Percentiles rank a stretch among this genome's conserved stretches.
phyloP scores from a whole-genome alignment of 257 asterid genomes.

The Jacaranda copaia region DNA sequence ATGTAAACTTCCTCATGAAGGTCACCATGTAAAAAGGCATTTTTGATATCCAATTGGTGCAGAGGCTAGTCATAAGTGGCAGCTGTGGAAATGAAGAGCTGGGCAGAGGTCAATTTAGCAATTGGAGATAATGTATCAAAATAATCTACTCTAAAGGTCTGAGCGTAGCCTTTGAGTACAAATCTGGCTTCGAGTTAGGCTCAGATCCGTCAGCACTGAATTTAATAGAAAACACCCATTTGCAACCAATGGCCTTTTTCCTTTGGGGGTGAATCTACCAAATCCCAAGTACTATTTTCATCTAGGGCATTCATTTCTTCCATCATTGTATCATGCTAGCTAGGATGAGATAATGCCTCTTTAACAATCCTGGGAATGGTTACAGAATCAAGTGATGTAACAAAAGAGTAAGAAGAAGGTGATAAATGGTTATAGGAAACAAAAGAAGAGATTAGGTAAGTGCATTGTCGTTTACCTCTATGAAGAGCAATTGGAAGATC shows the following conservation, averaged over 20 bases:
- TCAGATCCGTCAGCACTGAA: background rate
- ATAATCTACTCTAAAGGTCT: background rate
- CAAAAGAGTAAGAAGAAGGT: background rate
- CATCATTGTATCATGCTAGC: background rate
- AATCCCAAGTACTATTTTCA: constrained; percentile 2
- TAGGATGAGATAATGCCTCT: background rate
- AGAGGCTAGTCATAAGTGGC: too few species aligned
- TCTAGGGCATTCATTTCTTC: constrained; percentile 8
- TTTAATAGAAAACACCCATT: constrained; percentile 18
- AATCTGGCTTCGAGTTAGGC: background rate
- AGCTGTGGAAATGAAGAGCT: too few species aligned
- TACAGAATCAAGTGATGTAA: background rate
- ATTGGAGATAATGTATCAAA: background rate
- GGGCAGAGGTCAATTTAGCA: too few species aligned
- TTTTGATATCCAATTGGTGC: background rate
- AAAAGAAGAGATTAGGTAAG: background rate
- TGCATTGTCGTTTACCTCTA: background rate
- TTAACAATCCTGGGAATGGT: background rate
- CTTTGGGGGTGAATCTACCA: background rate
- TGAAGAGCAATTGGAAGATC: constrained; percentile 13
- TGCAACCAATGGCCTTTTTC: background rate
- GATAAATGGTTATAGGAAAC: constrained; percentile 11
- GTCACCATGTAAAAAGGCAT: constrained; percentile 9
- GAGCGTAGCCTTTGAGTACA: constrained; percentile 18
- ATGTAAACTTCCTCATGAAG: background rate